Percentiles rank a stretch among this genome's conserved stretches.
phyloP scores from a whole-genome alignment of 2,329 filamentous ascomycete species.

The Pseudogymnoascus sp. region DNA sequence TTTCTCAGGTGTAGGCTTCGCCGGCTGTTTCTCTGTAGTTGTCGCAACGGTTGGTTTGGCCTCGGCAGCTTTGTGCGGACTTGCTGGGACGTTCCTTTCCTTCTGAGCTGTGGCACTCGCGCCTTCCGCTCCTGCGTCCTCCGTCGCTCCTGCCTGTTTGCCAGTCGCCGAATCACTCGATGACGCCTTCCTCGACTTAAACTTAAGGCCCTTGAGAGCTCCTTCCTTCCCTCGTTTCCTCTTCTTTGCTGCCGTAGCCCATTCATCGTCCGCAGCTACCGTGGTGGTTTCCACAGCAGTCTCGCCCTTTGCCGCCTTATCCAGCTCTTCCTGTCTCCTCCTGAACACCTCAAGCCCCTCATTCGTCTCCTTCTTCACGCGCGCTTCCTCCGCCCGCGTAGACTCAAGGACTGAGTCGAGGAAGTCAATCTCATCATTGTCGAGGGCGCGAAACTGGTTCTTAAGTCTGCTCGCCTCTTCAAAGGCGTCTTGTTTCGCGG shows the following conservation, averaged over 20 bases:
- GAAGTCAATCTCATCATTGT: conserved; percentile 74
- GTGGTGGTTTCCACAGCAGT: conserved; percentile 17
- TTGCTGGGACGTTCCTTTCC: not conserved
- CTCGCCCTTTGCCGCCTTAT: conserved; percentile 18
- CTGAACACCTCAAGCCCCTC: conserved; percentile 51
- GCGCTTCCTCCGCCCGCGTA: conserved; percentile 47
- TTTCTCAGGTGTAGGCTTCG: not conserved
- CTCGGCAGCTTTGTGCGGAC: not conserved
- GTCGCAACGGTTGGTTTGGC: not conserved
- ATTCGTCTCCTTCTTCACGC: conserved; percentile 47
- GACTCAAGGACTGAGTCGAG: conserved; percentile 51
- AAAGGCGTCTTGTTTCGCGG: conserved; percentile 74
- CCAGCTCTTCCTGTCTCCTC: conserved; percentile 38
- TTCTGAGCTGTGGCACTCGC: not conserved
- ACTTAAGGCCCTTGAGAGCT: conserved; percentile 27
- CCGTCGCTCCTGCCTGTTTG: not conserved
- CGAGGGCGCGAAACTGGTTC: conserved; percentile 70
- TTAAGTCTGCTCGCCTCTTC: conserved; percentile 64
- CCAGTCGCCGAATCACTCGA: not conserved
- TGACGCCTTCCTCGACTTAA: conserved; percentile 26
- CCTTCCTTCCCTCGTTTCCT: conserved; percentile 34
- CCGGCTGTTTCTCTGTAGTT: not conserved
- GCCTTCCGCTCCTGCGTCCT: not conserved
- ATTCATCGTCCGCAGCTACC: conserved; percentile 28
- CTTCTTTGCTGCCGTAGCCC: conserved; percentile 32